phyloP scores from a whole-genome alignment of 2,329 filamentous ascomycete species.

The Nothopassalora personata region DNA sequence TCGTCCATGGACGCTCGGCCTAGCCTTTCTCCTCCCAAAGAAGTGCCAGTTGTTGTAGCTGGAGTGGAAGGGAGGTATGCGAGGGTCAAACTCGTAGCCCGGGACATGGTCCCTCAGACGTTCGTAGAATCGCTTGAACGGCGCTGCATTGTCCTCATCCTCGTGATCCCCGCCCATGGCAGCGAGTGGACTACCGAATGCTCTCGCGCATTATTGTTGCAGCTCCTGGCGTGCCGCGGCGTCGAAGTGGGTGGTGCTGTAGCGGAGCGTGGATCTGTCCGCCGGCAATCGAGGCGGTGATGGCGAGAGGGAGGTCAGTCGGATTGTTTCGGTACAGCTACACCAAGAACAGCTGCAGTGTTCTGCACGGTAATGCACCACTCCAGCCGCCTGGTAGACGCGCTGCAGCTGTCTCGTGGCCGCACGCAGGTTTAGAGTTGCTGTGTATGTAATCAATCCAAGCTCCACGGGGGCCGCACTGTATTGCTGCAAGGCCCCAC shows the following conservation, averaged over 20 bases:
- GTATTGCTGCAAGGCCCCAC: too few relatives aligned
- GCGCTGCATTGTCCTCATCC: conserved; percentile 13
- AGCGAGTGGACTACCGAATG: background rate
- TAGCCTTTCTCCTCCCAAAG: conserved; percentile 42
- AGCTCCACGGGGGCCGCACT: too few relatives aligned
- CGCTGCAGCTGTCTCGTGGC: too few relatives aligned
- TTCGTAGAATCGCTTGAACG: conserved; percentile 30
- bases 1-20: conserved; percentile 30
- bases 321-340: background rate
- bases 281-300: too few relatives aligned
- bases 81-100: conserved; percentile 35
- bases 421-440: too few relatives aligned
- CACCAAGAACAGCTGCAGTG: background rate
- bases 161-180: conserved; percentile 9
- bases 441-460: too few relatives aligned
- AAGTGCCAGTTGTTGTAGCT: conserved; percentile 80
- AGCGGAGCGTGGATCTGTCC: too few relatives aligned
- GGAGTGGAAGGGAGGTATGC: conserved; percentile 42
- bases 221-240: background rate
- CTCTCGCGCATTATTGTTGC: background rate
- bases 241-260: background rate
- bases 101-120: conserved; percentile 32
- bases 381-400: background rate
- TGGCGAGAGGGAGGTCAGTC: background rate
- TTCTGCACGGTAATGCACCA: background rate